phyloP scores from a whole-genome alignment of 2,329 filamentous ascomycete species.

The Cladophialophora exuberans region DNA sequence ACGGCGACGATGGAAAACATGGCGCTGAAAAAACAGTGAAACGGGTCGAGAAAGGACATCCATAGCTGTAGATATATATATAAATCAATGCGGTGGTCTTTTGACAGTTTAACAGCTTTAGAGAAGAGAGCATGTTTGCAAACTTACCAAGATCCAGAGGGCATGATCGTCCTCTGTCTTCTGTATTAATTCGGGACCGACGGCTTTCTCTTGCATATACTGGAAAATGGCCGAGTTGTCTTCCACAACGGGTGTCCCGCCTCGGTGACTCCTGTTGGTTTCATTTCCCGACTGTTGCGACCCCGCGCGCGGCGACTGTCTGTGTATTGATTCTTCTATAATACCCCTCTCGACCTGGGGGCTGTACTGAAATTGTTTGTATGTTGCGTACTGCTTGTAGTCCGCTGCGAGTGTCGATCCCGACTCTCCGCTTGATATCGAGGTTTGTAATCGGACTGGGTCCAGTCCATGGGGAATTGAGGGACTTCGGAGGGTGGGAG shows the following conservation, averaged over 20 bases:
- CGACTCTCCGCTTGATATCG: conserved; percentile 31
- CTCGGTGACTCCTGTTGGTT: conserved; percentile 9
- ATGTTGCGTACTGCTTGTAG: conserved; percentile 21
- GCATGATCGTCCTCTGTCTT: conserved; percentile 43
- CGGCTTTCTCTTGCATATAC: conserved; percentile 27
- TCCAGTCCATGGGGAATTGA: conserved; percentile 15
- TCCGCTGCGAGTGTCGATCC: conserved; percentile 28
- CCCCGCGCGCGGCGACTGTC: conserved; percentile 15
- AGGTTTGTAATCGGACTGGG: conserved; percentile 24
- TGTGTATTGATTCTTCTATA: conserved; percentile 7
- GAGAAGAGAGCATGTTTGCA: background rate
- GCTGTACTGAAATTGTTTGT: conserved; percentile 24
- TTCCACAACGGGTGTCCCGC: conserved; percentile 23
- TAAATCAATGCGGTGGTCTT: no score
- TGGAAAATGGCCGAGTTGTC: conserved; percentile 27
- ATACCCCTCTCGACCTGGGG: conserved; percentile 19
- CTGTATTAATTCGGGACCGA: conserved; percentile 36
- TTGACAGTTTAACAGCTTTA: background rate
- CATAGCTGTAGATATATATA: no score
- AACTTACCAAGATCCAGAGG: conserved; percentile 46
- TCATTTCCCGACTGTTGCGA: conserved; percentile 16
- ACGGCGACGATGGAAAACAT: conserved; percentile 59
- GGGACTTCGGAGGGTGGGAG: conserved; percentile 11
- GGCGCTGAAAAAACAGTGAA: conserved; percentile 57
- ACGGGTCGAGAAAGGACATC: conserved; percentile 50